Evolutionary conservation across 257 asterid genomes (phyloP).

Genomic region (Ballota nigra): DNA sequence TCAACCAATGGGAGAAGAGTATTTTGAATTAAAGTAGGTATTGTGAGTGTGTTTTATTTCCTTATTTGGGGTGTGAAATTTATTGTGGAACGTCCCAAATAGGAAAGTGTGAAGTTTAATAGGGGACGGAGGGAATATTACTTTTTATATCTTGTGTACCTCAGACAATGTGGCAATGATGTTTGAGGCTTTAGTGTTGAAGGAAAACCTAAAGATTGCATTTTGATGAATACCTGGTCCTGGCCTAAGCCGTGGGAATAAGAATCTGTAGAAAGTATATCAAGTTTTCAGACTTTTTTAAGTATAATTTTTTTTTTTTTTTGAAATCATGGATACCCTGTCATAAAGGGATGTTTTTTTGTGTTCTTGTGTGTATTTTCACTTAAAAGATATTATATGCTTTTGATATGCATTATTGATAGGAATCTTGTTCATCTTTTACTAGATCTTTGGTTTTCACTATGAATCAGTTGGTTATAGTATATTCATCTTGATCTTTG

Average conservation of each 20-base stretch:
- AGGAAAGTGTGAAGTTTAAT: too few species aligned
- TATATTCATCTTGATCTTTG: not conserved
- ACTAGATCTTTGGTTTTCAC: not conserved
- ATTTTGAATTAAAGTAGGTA: too few species aligned
- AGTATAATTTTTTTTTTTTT: not conserved
- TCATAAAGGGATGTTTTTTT: not conserved
- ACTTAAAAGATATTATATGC: not conserved
- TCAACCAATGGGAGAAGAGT: too few species aligned
- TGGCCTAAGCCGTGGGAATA: not conserved
- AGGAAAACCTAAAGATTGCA: not conserved
- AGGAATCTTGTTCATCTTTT: not conserved
- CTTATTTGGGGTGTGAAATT: too few species aligned
- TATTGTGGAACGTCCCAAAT: too few species aligned
- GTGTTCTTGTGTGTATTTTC: not conserved
- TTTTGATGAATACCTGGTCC: not conserved
- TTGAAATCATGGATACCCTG: not conserved
- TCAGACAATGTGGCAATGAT: not conserved
- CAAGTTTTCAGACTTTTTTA: not conserved
- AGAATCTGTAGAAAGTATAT: not conserved
- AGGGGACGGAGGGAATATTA: too few species aligned
- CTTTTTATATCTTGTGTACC: not conserved
- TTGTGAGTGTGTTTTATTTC: too few species aligned
- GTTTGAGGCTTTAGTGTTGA: not conserved
- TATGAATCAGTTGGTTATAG: not conserved
- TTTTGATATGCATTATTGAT: not conserved